These are phyloP conservation scores for Chenopodium album DNA, from an alignment of 148 eudicot species.

Conservation along the genomic window DNA sequence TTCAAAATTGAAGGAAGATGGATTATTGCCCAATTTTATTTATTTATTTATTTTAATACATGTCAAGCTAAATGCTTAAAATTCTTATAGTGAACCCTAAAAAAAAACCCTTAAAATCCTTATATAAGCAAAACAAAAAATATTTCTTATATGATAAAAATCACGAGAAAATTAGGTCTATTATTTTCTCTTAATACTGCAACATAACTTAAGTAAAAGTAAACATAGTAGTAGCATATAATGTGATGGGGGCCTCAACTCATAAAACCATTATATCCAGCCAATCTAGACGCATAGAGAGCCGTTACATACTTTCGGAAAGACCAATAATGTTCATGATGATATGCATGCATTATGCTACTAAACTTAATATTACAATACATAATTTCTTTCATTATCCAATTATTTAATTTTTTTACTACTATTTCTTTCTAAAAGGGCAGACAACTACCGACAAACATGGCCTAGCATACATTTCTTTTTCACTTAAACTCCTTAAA, in stretches of 20 bases:
- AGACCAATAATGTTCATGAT: neutral
- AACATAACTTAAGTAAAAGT: neutral
- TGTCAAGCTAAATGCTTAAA: no score
- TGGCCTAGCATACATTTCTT: slow-evolving; percentile 12
- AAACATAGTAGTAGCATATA: neutral
- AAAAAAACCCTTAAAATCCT: no score
- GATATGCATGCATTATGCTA: slow-evolving; percentile 7
- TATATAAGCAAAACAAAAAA: no score
- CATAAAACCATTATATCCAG: slow-evolving; percentile 9
- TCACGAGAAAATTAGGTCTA: no score
- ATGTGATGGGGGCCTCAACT: slow-evolving; percentile 7
- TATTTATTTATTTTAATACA: no score
- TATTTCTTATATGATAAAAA: no score
- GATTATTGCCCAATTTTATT: no score
- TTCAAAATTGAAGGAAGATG: no score
- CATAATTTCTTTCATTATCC: slow-evolving; percentile 11
- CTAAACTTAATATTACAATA: neutral
- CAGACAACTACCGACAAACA: slow-evolving; percentile 19
- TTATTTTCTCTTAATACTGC: no score
- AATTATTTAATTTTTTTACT: neutral
- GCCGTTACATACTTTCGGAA: slow-evolving; percentile 18
- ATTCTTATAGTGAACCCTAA: no score
- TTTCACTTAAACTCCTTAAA: slow-evolving; percentile 12
- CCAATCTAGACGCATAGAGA: slow-evolving; percentile 14
- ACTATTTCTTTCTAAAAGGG: neutral